Conservation (phyloP, 1,139 yeast genomes). For the Suhomyces atakaporum region DNA sequence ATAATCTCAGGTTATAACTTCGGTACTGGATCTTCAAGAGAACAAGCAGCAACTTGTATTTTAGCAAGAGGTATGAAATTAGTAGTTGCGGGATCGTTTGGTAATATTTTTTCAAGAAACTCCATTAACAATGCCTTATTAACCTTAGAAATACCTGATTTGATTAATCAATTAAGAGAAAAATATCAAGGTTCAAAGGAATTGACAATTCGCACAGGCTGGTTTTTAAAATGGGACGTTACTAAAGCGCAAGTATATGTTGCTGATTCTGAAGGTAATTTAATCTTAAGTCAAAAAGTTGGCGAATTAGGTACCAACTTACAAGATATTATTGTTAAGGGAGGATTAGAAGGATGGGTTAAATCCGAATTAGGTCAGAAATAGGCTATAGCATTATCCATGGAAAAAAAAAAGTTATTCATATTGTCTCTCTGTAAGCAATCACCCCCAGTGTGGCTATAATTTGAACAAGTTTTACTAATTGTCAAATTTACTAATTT, state of each 20-base stretch:
- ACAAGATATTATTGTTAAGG: conserved; percentile 95
- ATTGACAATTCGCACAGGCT: conserved; percentile 91
- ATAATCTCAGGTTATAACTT: conserved; percentile 91
- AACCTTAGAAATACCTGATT: conserved; percentile 88
- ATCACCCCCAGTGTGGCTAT: too few relatives aligned
- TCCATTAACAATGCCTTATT: conserved; percentile 92
- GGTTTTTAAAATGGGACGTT: conserved; percentile 93
- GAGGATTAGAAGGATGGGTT: conserved; percentile 99
- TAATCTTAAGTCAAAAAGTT: conserved; percentile 78
- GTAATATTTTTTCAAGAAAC: conserved; percentile 94
- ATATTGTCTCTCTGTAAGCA: neutral
- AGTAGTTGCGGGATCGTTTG: conserved; percentile 96
- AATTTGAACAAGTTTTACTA: too few relatives aligned
- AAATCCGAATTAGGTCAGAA: conserved; percentile 56
- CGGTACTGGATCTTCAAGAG: conserved; percentile 99
- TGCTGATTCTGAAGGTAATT: conserved; percentile 63
- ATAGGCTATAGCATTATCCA: conserved; percentile 1
- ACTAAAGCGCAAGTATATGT: conserved; percentile 79
- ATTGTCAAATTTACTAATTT: too few relatives aligned
- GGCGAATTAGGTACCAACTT: conserved; percentile 94
- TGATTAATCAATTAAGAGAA: conserved; percentile 74
- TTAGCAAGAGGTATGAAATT: conserved; percentile 90
- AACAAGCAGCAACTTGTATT: conserved; percentile 97
- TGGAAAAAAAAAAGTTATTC: too few relatives aligned
- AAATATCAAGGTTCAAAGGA: conserved; percentile 60